phyloP scores from a whole-genome alignment of 768 basidiomycete species.

The Psilocybe tampanensis region DNA sequence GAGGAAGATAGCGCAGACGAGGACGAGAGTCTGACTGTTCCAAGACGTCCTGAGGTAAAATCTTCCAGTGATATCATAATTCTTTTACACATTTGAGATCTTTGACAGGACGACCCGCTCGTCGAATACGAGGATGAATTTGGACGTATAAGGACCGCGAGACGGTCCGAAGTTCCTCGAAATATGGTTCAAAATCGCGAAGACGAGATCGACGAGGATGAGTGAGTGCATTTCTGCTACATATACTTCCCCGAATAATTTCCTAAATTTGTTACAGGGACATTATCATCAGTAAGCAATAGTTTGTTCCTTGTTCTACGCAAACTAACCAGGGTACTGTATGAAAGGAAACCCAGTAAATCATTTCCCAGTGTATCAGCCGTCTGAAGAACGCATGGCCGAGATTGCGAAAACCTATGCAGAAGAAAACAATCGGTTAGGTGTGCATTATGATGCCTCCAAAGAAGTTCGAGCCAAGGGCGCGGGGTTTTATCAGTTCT shows the following conservation, averaged over 20 bases:
- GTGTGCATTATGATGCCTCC: conserved; percentile 80
- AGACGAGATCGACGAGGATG: conserved; percentile 57
- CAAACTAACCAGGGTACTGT: background rate
- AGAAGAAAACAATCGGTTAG: conserved; percentile 73
- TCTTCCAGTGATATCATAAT: conserved; percentile 30
- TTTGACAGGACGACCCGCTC: conserved; percentile 66
- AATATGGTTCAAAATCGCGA: conserved; percentile 51
- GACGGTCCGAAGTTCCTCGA: conserved; percentile 77
- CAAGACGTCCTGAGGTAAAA: conserved; percentile 37
- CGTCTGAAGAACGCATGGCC: conserved; percentile 76
- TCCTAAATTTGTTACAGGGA: conserved; percentile 41
- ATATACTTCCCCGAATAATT: conserved; percentile 11
- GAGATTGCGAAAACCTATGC: conserved; percentile 71
- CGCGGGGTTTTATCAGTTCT: conserved; percentile 92
- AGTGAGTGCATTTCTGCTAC: conserved; percentile 40
- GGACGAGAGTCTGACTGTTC: conserved; percentile 75
- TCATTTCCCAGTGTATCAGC: conserved; percentile 89
- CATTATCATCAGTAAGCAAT: conserved; percentile 54
- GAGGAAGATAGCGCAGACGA: conserved; percentile 76
- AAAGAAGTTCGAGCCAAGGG: conserved; percentile 86
- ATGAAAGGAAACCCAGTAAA: conserved; percentile 74
- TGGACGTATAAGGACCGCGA: conserved; percentile 71
- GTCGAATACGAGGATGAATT: conserved; percentile 90
- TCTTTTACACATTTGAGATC: background rate
- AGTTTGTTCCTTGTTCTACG: background rate